Base-by-base conservation (phyloP, 306 rosid species). In the Begonia masoniana region DNA sequence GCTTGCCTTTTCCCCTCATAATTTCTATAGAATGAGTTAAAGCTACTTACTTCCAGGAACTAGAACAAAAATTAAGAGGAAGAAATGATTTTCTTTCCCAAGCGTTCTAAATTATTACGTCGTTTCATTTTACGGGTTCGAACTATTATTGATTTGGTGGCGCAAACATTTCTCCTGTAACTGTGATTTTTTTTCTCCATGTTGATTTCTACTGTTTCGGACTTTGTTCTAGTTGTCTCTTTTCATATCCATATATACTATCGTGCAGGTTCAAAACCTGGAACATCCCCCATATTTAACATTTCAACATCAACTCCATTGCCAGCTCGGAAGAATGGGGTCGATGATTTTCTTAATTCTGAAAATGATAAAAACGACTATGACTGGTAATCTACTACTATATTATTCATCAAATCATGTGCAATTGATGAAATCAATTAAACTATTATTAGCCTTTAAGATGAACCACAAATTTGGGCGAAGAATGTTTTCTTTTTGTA, bases 311-410 rank as follows among this genome's bases (percentile, higher is more conserved):
- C 83, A 5, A 74, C 73, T 14, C 83, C 78, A 9, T 73, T 74
- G 15, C 71, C 80, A 54, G 50, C 68, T 49, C 75, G 78, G 45
- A 80, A 74, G 72, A 70, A 71, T 12, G 80, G 74, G 15, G 76
- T 76, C 62, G 83, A 80, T 59, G 87, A 80, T 48, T 80, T 80
- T 69, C 87, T 80, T 53, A 80, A 76, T 76, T 73, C 83, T 15
- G 87, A 80, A 24, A 80, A 65, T 52, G 82, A 76, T 68, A 80
- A n/a, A 41, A 84, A 83, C 64, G 92, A 88, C 65, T 88, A 84
- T 71, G 96, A 88, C 54, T 88, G 96, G 96, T 88, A 84, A 70
- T 53, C 70, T 16, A 21, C 24, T 21, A 1, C 3, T 21, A 21
- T 21, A 21, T 21, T 21, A 2, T 21, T 21, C 24, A 21, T 21